Base-by-base conservation (phyloP, 192 early-diverging fungal species). In the Mortierella alpina region DNA sequence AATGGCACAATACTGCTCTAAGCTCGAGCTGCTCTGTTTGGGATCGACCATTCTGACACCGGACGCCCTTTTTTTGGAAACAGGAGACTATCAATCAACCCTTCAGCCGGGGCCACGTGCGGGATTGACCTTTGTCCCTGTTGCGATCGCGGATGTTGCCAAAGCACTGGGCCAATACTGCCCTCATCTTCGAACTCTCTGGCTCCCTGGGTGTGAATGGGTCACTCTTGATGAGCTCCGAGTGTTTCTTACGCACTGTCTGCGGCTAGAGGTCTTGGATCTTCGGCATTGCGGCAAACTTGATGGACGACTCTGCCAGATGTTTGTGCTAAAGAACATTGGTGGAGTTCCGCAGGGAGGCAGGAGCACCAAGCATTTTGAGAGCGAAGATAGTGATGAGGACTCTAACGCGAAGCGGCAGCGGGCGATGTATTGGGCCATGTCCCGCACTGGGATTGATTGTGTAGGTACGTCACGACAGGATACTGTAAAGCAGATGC, bases 41-140 rank as follows among this genome's bases (percentile, higher is more conserved):
- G 84, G 75, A 15, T 76, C 82, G 41, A 74, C 83, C 6, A 46
- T 51, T 13, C 40, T 86, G 41, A 65, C 70, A 13, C 54, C 65
- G 10, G 86, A 86, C 45, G 82, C 85, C 41, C 45, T 83, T 8
- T 75, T 83, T 41, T 56, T 72, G 47, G 85, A 86, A 52, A 88
- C 86, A 4, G 86, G 84, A 5, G 86, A 88, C 47, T 88, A 88
- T 53, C 20, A 81, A 14, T 86, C 85, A 4, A 83, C 83, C 11
- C 54, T 86, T 45, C 86, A 88, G 46, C 81, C 72, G 11, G 72
- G 72, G 6, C 65, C 72, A 4, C 63, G 64, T 1, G 44, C 42
- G 7, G 83, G 82, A 39, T 69, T 86, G 45, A 86, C 85, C 0
- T 82, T 73, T 46, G 81, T 84, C 13, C 59, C 68, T 13, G 70